These are phyloP conservation scores for Colletotrichum sublineola DNA, from an alignment of 2,329 filamentous ascomycete species.

Conservation along the genomic window DNA sequence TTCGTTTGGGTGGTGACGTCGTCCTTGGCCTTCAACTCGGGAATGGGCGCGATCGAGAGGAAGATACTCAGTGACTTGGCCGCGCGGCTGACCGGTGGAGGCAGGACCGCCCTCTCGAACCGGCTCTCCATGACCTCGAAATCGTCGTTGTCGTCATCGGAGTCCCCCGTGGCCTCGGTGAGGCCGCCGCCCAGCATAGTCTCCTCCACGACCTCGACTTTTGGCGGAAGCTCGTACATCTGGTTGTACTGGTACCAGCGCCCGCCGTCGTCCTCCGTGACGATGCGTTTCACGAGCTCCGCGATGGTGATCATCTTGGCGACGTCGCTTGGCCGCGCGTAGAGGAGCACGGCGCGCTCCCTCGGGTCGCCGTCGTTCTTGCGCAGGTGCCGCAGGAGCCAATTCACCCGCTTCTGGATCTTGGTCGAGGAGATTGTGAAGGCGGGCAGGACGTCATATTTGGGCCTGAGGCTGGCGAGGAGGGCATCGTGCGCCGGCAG, in stretches of 20 bases:
- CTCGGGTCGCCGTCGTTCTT: slow-evolving; percentile 45
- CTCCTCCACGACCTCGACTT: slow-evolving; percentile 56
- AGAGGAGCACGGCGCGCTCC: slow-evolving; percentile 60
- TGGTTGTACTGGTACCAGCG: slow-evolving; percentile 70
- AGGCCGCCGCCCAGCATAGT: slow-evolving; percentile 53
- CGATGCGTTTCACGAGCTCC: slow-evolving; percentile 72
- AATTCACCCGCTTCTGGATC: slow-evolving; percentile 67
- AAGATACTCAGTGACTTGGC: slow-evolving; percentile 72
- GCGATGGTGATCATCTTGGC: slow-evolving; percentile 77
- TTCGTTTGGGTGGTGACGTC: slow-evolving; percentile 64
- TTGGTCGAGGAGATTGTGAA: slow-evolving; percentile 72
- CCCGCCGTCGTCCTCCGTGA: slow-evolving; percentile 54
- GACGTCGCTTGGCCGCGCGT: slow-evolving; percentile 64
- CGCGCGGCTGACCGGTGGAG: slow-evolving; percentile 58
- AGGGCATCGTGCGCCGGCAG: slow-evolving; percentile 57
- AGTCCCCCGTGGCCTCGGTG: slow-evolving; percentile 47
- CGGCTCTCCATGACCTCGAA: slow-evolving; percentile 72
- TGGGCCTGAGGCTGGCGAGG: slow-evolving; percentile 58
- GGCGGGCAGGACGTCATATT: slow-evolving; percentile 64
- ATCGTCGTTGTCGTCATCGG: slow-evolving; percentile 53
- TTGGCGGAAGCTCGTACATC: slow-evolving; percentile 62
- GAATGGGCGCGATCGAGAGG: slow-evolving; percentile 66
- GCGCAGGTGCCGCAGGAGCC: slow-evolving; percentile 59
- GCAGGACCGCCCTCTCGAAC: slow-evolving; percentile 66
- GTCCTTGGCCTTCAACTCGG: slow-evolving; percentile 65